Conservation (phyloP, 495 filamentous ascomycete genomes). For the Cairneyella variabilis region DNA sequence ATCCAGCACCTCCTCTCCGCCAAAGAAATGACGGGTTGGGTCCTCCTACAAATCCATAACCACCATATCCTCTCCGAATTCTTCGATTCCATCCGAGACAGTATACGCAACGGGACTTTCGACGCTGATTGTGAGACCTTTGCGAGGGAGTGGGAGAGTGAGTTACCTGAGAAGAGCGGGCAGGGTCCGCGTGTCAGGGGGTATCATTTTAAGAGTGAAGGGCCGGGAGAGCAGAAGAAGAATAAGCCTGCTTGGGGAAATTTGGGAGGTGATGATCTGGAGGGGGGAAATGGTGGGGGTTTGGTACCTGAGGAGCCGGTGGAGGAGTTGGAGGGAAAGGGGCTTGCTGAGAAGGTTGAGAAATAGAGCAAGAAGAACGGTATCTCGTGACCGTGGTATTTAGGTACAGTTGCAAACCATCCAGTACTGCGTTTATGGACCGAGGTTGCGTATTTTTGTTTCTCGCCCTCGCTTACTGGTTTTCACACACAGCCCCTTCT, state of each 20-base stretch:
- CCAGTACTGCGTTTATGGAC: too few relatives aligned
- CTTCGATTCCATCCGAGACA: slow-evolving; percentile 62
- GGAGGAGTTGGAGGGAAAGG: slow-evolving; percentile 52
- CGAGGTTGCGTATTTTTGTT: too few relatives aligned
- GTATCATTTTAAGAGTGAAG: slow-evolving; percentile 72
- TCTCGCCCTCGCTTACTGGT: too few relatives aligned
- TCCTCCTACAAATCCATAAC: slow-evolving; percentile 88
- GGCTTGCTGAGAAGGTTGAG: slow-evolving; percentile 52
- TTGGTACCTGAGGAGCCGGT: slow-evolving; percentile 47
- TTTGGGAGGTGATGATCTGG: slow-evolving; percentile 37
- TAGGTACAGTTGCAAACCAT: too few relatives aligned
- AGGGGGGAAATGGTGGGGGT: slow-evolving; percentile 39
- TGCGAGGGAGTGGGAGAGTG: slow-evolving; percentile 53
- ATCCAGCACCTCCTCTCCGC: slow-evolving; percentile 80
- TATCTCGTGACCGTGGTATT: too few relatives aligned
- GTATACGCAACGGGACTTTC: slow-evolving; percentile 58
- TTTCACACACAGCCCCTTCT: too few relatives aligned
- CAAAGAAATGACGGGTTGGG: slow-evolving; percentile 96
- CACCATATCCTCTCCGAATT: slow-evolving; percentile 66
- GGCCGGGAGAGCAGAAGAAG: slow-evolving; percentile 59
- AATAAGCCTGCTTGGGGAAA: slow-evolving; percentile 63
- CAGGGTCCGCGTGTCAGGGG: slow-evolving; percentile 79
- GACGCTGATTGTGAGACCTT: slow-evolving; percentile 58
- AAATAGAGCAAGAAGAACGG: too few relatives aligned
- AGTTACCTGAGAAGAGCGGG: slow-evolving; percentile 69